These are phyloP conservation scores for Helminthosporium solani DNA, from an alignment of 2,329 filamentous ascomycete species.

Conservation along the genomic window DNA sequence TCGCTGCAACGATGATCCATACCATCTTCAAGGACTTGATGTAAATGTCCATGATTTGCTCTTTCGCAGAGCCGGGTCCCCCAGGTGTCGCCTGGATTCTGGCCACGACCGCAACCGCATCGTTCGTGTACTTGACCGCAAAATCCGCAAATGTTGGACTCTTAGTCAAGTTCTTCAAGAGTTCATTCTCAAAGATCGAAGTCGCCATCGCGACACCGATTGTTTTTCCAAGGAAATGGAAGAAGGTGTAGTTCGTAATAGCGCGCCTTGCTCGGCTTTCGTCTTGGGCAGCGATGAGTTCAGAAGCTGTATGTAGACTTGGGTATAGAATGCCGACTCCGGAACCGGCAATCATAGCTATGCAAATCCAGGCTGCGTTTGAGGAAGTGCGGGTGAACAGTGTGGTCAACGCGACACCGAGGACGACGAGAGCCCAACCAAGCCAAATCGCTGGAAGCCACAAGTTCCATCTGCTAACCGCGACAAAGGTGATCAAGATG, in stretches of 20 bases:
- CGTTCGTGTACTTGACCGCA: conserved; percentile 21
- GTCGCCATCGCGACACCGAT: conserved; percentile 51
- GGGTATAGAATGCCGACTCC: conserved; percentile 49
- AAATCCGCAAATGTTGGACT: conserved; percentile 18
- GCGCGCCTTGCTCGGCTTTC: conserved; percentile 21
- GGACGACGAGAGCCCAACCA: conserved; percentile 38
- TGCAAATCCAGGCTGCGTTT: conserved; percentile 45
- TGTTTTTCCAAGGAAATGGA: conserved; percentile 51
- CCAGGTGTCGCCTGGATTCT: conserved; percentile 20
- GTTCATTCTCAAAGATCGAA: conserved; percentile 44
- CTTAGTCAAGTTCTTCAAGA: conserved; percentile 21
- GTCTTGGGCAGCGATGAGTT: conserved; percentile 11
- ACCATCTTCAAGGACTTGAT: conserved; percentile 25
- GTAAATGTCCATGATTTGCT: conserved; percentile 25
- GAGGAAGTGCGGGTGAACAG: conserved; percentile 43
- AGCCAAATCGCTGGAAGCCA: conserved; percentile 30
- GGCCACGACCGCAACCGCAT: conserved; percentile 28
- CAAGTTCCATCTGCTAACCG: conserved; percentile 20
- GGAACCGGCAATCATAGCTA: conserved; percentile 45
- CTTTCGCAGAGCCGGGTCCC: conserved; percentile 10
- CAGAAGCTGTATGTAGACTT: conserved; percentile 46
- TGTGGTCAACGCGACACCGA: conserved; percentile 47
- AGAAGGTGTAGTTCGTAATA: conserved; percentile 48
- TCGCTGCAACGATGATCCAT: conserved; percentile 33
- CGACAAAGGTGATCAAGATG: conserved; percentile 20